Evolutionary conservation across 345 rosid genomes (phyloP), one percentile per base, ranked within the genome.

Genomic region (Moricandia arvensis): DNA sequence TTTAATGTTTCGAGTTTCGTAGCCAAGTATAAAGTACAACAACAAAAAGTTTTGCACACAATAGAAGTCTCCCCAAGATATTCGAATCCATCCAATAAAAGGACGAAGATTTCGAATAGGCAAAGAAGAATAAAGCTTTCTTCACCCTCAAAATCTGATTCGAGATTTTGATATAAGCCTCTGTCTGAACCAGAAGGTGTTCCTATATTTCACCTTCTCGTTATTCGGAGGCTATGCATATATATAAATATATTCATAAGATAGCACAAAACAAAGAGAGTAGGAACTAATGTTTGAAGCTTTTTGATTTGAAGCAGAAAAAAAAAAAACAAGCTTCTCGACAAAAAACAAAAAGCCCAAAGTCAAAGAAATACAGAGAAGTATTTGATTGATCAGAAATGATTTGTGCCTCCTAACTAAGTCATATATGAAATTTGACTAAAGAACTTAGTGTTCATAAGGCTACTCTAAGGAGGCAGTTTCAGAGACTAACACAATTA

Each of bases 121-220:
- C 6, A 41, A 58, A 61, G 33, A 61, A 21, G 16, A 65, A 26
- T 7, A 4, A 1, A 13, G 58, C 16, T 51, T 51, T 31, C 64
- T 64, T 59, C 6, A 43, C 60, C 5, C 27, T 31, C 30, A 59
- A 75, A 16, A 45, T 21, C 66, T 30, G 74, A 75, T 59, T 75
- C 79, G 24, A 21, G 24, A 38, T 15, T 75, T 68, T 75, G 68
- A 60, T 75, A 68, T 75, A 75, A 75, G 74, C 74, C 74, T 47
- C 49, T 75, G 79, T 75, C 79, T 75, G 79, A 68, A 75, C 74
- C 31, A 75, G 68, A 75, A 75, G 12, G 79, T 68, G 68, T 75
- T 75, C 24, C 53, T 21, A 59, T 67, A 75, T 21, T 59, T 15
- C 73, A 75, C 79, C 24, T 67, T 75, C 73, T 61, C 55, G 63